These are phyloP conservation scores for Komagataella mondaviorum DNA, from an alignment of 805 yeast species.

Conservation along the genomic window DNA sequence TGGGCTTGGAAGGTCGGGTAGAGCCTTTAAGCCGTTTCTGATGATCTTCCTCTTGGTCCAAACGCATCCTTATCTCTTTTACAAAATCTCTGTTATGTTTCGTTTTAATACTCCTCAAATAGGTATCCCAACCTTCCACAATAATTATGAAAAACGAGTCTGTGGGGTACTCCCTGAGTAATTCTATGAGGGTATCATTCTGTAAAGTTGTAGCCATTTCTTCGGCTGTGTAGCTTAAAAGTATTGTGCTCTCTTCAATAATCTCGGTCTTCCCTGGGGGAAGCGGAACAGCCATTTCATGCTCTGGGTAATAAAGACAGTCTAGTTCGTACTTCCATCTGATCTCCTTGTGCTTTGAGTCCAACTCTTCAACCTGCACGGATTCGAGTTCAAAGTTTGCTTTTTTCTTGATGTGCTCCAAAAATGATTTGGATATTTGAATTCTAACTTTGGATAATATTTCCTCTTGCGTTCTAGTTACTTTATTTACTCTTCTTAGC, in stretches of 20 bases:
- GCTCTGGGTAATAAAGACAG: slow-evolving; percentile 31
- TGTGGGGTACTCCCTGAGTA: slow-evolving; percentile 11
- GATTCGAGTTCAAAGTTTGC: background rate
- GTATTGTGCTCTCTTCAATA: slow-evolving; percentile 27
- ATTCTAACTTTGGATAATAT: slow-evolving; percentile 31
- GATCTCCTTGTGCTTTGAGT: slow-evolving; percentile 22
- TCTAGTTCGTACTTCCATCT: slow-evolving; percentile 36
- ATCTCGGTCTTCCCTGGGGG: slow-evolving; percentile 10
- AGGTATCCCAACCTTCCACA: slow-evolving; percentile 34
- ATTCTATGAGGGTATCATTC: slow-evolving; percentile 11
- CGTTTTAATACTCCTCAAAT: slow-evolving; percentile 26
- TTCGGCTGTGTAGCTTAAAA: slow-evolving; percentile 32
- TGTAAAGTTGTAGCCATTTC: slow-evolving; percentile 20
- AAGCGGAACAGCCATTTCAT: slow-evolving; percentile 45
- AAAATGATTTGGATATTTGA: background rate
- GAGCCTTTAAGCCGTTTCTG: background rate
- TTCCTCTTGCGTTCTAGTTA: slow-evolving; percentile 31
- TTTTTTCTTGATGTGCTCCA: background rate
- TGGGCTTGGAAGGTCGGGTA: background rate
- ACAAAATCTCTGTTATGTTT: slow-evolving; percentile 32
- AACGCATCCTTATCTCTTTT: slow-evolving; percentile 18
- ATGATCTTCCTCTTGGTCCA: slow-evolving; percentile 3
- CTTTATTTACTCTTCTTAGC: slow-evolving; percentile 20
- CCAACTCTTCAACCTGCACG: background rate
- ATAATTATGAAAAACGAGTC: slow-evolving; percentile 26